Percentiles rank a stretch among this genome's conserved stretches.
phyloP scores from a whole-genome alignment of 345 rosid species.

The Syzygium aromaticum region DNA sequence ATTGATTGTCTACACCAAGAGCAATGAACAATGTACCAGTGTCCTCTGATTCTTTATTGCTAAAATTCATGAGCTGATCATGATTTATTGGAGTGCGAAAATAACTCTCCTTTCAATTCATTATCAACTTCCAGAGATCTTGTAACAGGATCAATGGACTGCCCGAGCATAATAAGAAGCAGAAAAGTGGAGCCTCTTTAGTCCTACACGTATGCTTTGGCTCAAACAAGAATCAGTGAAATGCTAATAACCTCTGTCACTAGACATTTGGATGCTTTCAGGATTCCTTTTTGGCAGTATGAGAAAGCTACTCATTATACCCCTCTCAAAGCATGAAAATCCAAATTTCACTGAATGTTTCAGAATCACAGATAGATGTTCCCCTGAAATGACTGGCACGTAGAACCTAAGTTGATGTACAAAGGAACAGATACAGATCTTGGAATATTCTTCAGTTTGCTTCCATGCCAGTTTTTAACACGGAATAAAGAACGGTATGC shows the following conservation, averaged over 20 bases:
- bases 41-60: not conserved
- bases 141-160: not conserved
- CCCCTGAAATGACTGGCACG: not conserved
- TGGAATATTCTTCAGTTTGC: not conserved
- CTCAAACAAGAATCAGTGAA: not conserved
- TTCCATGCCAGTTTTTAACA: not conserved
- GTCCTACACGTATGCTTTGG: not conserved
- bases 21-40: not conserved
- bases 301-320: not conserved
- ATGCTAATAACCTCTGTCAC: not conserved
- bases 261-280: not conserved
- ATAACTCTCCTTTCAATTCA: not conserved
- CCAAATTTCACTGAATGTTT: not conserved
- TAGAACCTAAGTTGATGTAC: not conserved
- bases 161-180: not conserved
- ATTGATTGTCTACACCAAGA: not conserved
- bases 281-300: not conserved
- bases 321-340: not conserved
- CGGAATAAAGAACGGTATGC: not conserved
- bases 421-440: not conserved
- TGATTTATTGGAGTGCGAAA: not conserved
- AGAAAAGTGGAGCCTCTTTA: not conserved
- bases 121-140: not conserved
- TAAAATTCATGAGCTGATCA: not conserved
- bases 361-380: not conserved